Percentiles rank a stretch among this genome's conserved stretches.
Conservation (phyloP, 164 flowering plant species). For the Chimonanthus salicifolius region DNA sequence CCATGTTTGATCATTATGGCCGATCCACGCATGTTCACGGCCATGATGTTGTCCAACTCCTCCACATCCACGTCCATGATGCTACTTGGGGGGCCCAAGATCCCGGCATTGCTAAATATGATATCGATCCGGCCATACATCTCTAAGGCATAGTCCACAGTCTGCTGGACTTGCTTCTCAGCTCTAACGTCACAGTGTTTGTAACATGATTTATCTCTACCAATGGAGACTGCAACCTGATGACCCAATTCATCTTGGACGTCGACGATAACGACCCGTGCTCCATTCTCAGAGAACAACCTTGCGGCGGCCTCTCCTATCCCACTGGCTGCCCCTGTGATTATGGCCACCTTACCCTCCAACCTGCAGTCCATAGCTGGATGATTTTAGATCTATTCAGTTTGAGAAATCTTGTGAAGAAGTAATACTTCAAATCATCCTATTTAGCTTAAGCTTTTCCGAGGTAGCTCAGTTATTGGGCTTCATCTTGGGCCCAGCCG, state of each 20-base stretch:
- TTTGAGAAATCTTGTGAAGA: no score
- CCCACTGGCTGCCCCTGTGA: conserved; percentile 28
- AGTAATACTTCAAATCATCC: no score
- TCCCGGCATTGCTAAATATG: conserved; percentile 27
- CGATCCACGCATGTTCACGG: conserved; percentile 17
- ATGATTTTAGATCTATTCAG: no score
- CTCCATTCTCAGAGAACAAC: conserved; percentile 22
- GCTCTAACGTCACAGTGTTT: conserved; percentile 22
- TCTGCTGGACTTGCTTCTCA: conserved; percentile 18
- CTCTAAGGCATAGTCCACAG: conserved; percentile 7
- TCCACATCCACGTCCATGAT: conserved; percentile 19
- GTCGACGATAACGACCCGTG: conserved; percentile 20
- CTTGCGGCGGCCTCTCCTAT: conserved; percentile 26
- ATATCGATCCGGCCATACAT: conserved; percentile 19
- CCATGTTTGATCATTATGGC: conserved; percentile 21
- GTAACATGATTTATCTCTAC: conserved; percentile 10
- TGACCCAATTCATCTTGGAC: conserved; percentile 21
- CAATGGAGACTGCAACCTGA: conserved; percentile 20
- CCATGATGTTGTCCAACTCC: conserved; percentile 11
- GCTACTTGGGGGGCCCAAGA: conserved; percentile 4
- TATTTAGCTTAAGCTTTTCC: no score
- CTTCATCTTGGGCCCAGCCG: no score
- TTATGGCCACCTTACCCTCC: conserved; percentile 23
- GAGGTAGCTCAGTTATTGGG: no score
- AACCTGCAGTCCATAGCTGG: conserved; percentile 4